phyloP scores from a whole-genome alignment of 208 protist genomes.

The Crithidia fasciculata region DNA sequence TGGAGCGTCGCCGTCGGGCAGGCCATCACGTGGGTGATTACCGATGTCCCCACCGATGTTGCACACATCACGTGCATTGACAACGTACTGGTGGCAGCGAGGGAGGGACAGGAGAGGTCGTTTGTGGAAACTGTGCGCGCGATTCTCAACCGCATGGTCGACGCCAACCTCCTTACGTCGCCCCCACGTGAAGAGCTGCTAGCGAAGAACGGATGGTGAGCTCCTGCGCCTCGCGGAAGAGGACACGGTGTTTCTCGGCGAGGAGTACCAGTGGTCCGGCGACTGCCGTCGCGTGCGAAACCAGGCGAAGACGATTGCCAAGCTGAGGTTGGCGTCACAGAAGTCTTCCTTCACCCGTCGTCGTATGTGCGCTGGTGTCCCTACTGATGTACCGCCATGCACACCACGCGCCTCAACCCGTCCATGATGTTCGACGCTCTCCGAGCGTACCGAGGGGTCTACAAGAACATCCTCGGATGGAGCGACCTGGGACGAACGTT shows the following conservation, averaged over 20 bases:
- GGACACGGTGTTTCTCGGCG: conserved; percentile 13
- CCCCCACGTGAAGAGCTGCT: not conserved
- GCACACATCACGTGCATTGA: not conserved
- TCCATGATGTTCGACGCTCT: conserved; percentile 14
- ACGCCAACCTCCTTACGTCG: conserved; percentile 3
- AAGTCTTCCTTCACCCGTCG: conserved; percentile 1
- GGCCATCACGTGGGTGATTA: not conserved
- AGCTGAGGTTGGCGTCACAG: conserved; percentile 23
- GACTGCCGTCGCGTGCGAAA: conserved; percentile 29
- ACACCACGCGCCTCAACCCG: conserved; percentile 27
- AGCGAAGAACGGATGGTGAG: not conserved
- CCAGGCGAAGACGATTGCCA: conserved; percentile 39
- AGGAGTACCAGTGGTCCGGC: conserved; percentile 34
- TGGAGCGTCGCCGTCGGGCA: conserved; percentile 6
- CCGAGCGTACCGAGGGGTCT: conserved; percentile 12
- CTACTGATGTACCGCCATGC: conserved; percentile 17
- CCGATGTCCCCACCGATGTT: not conserved
- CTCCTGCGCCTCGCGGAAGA: not conserved
- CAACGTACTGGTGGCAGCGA: not conserved
- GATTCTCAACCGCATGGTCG: not conserved
- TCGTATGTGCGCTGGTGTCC: conserved; percentile 7
- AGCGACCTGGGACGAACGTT: conserved; percentile 11
- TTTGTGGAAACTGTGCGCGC: conserved; percentile 3
- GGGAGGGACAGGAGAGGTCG: not conserved
- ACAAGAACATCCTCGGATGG: not conserved